Conservation (phyloP, 495 filamentous ascomycete genomes). For the Pseudomonodictys pantanalensis region DNA sequence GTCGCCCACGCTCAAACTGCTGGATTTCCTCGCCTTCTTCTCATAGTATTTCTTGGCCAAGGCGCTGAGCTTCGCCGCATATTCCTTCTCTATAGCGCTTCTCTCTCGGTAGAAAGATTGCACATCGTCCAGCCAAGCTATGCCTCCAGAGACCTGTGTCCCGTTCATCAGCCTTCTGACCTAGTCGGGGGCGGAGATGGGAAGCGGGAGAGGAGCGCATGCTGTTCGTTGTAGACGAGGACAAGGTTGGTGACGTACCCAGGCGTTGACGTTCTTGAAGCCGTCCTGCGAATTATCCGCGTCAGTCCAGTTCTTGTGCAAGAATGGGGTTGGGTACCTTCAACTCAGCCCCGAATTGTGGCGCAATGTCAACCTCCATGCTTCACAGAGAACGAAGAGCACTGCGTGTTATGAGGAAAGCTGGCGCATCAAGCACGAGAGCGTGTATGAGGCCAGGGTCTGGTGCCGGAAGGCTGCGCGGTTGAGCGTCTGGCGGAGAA, state of each 20-base stretch:
- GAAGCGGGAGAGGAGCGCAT: slow-evolving; percentile 7
- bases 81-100: slow-evolving; percentile 92
- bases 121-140: slow-evolving; percentile 93
- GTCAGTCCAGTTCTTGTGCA: slow-evolving; percentile 23
- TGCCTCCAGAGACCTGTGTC: slow-evolving; percentile 71
- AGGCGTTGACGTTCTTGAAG: slow-evolving; percentile 89
- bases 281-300: slow-evolving; percentile 61
- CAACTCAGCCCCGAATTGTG: slow-evolving; percentile 83
- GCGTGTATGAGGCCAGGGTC: neutral
- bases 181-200: neutral
- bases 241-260: slow-evolving; percentile 56
- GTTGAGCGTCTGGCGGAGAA: slow-evolving; percentile 8
- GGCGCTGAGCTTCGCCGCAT: slow-evolving; percentile 77
- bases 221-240: neutral
- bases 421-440: slow-evolving; percentile 2
- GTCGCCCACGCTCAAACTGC: slow-evolving; percentile 88
- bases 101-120: slow-evolving; percentile 96
- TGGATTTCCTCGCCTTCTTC: slow-evolving; percentile 88
- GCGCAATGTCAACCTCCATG: slow-evolving; percentile 55
- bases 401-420: neutral
- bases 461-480: slow-evolving; percentile 1
- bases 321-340: slow-evolving; percentile 59
- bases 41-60: slow-evolving; percentile 95
- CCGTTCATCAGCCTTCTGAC: slow-evolving; percentile 34
- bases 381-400: neutral